A percentile compares a stretch with the other conserved stretches of the same genome.
Evolutionary conservation across 2,329 filamentous ascomycete genomes (phyloP).

Genomic region (Botrytis fragariae): DNA sequence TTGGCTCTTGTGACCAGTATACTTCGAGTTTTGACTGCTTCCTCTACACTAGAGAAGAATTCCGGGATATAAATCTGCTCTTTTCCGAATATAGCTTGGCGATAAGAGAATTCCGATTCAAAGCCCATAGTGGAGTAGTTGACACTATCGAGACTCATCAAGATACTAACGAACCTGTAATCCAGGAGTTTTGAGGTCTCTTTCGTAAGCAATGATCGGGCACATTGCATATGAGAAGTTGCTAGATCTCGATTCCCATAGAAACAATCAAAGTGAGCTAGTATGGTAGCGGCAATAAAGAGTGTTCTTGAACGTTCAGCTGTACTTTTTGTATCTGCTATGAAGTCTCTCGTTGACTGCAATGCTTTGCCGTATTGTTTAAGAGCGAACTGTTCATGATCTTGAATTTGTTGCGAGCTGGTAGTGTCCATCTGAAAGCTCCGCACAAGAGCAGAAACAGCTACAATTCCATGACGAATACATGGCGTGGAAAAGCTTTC

Average conservation of each 20-base stretch:
- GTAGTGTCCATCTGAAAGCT: slow-evolving; percentile 21
- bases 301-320: slow-evolving; percentile 20
- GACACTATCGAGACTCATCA: slow-evolving; percentile 57
- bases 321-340: slow-evolving; percentile 16
- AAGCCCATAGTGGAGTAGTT: slow-evolving; percentile 26
- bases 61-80: slow-evolving; percentile 7
- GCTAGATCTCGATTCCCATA: slow-evolving; percentile 51
- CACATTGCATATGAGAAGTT: slow-evolving; percentile 51
- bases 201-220: slow-evolving; percentile 30
- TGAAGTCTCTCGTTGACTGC: slow-evolving; percentile 28
- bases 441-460: slow-evolving; percentile 30
- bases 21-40: slow-evolving; percentile 29
- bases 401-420: slow-evolving; percentile 16
- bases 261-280: slow-evolving; percentile 34
- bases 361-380: slow-evolving; percentile 34
- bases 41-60: slow-evolving; percentile 42
- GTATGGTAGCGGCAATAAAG: slow-evolving; percentile 29
- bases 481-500: slow-evolving; percentile 26
- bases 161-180: slow-evolving; percentile 58
- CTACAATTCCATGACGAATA: slow-evolving; percentile 34
- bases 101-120: slow-evolving; percentile 59
- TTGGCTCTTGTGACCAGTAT: slow-evolving; percentile 42
- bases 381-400: slow-evolving; percentile 31
- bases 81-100: slow-evolving; percentile 37
- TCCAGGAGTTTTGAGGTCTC: slow-evolving; percentile 39